phyloP scores from a whole-genome alignment of 331 rosid genomes.

The Cydonia oblonga region DNA sequence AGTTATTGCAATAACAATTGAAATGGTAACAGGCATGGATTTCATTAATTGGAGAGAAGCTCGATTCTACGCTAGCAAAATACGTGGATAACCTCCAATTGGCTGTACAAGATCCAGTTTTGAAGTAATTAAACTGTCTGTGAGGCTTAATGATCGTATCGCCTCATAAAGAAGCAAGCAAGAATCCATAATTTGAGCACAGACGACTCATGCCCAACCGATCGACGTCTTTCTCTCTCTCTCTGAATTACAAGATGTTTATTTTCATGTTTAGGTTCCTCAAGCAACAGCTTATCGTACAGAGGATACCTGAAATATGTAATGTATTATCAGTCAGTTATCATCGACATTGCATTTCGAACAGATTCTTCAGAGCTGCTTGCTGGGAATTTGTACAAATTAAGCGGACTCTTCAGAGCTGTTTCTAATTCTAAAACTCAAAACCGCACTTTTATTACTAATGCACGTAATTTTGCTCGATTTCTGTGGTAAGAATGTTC shows the following conservation, averaged over 20 bases:
- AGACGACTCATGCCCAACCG: background rate
- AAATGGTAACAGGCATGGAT: conserved; percentile 34
- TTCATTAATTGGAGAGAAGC: conserved; percentile 49
- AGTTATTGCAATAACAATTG: background rate
- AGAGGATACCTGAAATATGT: background rate
- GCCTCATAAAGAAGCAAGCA: background rate
- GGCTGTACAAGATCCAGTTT: conserved; percentile 27
- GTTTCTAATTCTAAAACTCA: too few species aligned
- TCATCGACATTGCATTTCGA: background rate
- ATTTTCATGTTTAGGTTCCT: background rate
- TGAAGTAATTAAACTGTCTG: conserved; percentile 13
- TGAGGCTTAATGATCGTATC: background rate
- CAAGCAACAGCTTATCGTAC: background rate
- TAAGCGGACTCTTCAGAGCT: background rate
- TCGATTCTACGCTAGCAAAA: conserved; percentile 59
- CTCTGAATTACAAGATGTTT: too few species aligned
- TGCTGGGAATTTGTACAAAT: background rate
- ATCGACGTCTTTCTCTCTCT: background rate
- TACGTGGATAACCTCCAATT: conserved; percentile 21
- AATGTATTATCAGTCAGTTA: background rate
- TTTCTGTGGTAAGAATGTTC: too few species aligned
- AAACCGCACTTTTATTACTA: too few species aligned
- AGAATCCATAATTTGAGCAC: background rate
- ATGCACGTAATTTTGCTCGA: too few species aligned
- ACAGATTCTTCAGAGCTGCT: background rate